Percentiles rank a stretch among this genome's conserved stretches.
Conservation (phyloP, 2,329 filamentous ascomycete species). For the Fulvia fulva region DNA sequence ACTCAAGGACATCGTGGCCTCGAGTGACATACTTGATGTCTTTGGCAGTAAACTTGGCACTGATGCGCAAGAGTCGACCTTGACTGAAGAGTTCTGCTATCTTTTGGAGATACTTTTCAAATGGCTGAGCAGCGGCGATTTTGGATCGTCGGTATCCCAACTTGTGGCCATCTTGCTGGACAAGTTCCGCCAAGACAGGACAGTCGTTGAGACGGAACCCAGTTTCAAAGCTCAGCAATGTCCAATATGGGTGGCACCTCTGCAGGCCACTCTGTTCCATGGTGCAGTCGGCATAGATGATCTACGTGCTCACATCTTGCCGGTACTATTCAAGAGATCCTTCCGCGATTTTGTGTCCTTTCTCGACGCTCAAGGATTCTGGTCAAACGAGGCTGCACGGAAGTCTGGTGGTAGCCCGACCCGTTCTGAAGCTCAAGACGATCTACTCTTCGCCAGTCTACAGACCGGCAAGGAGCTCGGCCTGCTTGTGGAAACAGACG, state of each 20-base stretch:
- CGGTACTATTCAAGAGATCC: constrained; percentile 43
- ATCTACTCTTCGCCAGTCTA: constrained; percentile 36
- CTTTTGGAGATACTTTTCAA: constrained; percentile 19
- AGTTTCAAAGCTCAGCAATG: not conserved
- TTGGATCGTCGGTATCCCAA: constrained; percentile 32
- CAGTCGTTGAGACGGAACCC: not conserved
- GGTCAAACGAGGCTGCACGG: not conserved
- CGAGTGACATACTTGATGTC: constrained; percentile 6
- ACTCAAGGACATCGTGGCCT: constrained; percentile 14
- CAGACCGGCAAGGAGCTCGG: constrained; percentile 47
- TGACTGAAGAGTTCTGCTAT: not conserved
- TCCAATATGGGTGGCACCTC: constrained; percentile 23
- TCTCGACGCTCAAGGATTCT: constrained; percentile 37
- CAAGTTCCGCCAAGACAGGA: constrained; percentile 24
- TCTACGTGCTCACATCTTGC: constrained; percentile 46
- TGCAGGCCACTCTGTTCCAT: constrained; percentile 14
- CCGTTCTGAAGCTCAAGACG: constrained; percentile 10
- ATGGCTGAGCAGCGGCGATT: constrained; percentile 36
- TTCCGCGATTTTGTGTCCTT: constrained; percentile 39
- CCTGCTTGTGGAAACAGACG: constrained; percentile 38
- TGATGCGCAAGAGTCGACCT: no score
- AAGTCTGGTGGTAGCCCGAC: not conserved
- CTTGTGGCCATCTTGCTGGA: constrained; percentile 30
- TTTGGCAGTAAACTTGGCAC: not conserved
- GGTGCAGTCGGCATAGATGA: constrained; percentile 24